Base-by-base conservation (phyloP, 106 monocot species). In the Acorus gramineus region DNA sequence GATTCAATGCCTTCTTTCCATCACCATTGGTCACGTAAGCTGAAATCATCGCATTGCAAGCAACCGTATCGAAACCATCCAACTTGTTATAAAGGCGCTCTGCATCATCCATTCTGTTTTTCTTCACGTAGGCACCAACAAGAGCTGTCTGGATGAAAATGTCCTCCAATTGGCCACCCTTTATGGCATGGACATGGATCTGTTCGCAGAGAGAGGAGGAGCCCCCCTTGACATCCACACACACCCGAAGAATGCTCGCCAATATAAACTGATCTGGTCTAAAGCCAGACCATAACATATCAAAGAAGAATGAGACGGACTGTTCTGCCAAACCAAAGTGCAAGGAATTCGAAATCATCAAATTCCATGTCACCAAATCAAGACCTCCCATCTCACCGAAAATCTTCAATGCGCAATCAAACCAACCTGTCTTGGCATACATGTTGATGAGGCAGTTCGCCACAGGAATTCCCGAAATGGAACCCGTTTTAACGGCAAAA, bases 301-400 rank as follows among this genome's bases (percentile, higher is more conserved):
- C 60, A 8, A 71, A 61, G 65, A 90, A 85, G 56, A 80, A 60
- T 3, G 0, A 3, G 45, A 85, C n/a, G 2, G 85, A 75, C n/a
- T 74, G 68, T 53, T 78, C 68, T 28, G 56, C 51, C 52, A 71
- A 46, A 46, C 73, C 73, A 67, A 68, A 66, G 5, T 76, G 79
- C 4, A 59, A 62, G 55, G 65, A 67, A 13, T 55, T 74, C n/a
- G 85, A 78, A 66, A 86, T 83, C 66, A 90, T 73, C 6, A 83
- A 86, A 49, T 90, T 90, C 90, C 90, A 90, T 2, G 86, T 83
- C 60, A 90, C 67, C 60, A 81, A 56, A 74, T 90, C 86, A 5
- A 67, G 55, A 2, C 74, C 70, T 5, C 72, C 57, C 46, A 86
- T 83, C 46, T 79, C 82, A 55, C 79, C 70, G 64, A 90, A 90